Evolutionary conservation across 805 yeast species (phyloP).

Genomic region (Teunomyces cretensis): DNA sequence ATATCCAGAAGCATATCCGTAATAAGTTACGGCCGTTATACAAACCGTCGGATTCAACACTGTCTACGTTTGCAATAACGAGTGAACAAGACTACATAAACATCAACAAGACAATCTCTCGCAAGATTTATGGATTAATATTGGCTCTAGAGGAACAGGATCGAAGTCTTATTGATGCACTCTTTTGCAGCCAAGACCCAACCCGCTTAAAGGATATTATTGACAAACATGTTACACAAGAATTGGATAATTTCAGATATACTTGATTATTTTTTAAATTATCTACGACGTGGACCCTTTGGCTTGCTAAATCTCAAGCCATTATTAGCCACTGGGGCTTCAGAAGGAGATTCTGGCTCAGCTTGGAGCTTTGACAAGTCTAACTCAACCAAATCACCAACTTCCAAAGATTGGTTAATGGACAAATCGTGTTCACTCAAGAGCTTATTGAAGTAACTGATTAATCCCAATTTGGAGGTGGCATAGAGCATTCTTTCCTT

Average conservation of each 20-base stretch:
- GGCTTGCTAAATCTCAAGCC: constrained; percentile 54
- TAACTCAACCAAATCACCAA: constrained; percentile 71
- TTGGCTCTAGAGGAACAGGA: constrained; percentile 3
- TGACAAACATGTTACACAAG: constrained; percentile 22
- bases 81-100: constrained; percentile 49
- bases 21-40: constrained; percentile 51
- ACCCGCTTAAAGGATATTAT: constrained; percentile 21
- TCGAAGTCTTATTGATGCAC: constrained; percentile 9
- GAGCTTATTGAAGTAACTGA: constrained; percentile 45
- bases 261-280: constrained; percentile 3
- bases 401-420: constrained; percentile 56
- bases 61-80: constrained; percentile 21
- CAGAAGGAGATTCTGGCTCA: constrained; percentile 12
- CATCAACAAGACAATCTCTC: constrained; percentile 62
- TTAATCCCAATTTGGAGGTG: constrained; percentile 64
- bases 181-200: constrained; percentile 17
- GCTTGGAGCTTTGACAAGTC: constrained; percentile 49
- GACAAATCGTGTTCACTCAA: constrained; percentile 25
- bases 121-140: constrained; percentile 50
- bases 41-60: constrained; percentile 30
- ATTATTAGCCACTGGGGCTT: constrained; percentile 9
- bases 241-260: constrained; percentile 10
- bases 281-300: constrained; percentile 62
- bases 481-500: constrained; percentile 94
- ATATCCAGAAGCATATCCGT: constrained; percentile 59